Evolutionary conservation across 208 protist species (phyloP), one percentile per base, ranked within the genome.

Genomic region (Herpetomonas tarakana): DNA sequence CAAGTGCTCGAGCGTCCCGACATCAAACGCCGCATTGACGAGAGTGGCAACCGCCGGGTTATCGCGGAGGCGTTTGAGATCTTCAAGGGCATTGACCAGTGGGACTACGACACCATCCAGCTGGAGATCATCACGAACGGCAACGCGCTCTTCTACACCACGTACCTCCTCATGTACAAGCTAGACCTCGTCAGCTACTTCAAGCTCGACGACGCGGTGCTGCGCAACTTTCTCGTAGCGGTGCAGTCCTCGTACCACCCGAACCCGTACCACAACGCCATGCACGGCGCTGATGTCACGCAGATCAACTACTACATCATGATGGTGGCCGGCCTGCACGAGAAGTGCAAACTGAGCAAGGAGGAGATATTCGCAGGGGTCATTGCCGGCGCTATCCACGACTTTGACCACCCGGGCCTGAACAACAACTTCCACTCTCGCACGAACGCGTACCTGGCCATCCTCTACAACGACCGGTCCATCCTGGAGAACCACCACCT

Each of bases 401-500:
- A 99, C 83, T 91, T 96, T 67, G 94, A 98, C 60, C 98, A 99
- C 71, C 95, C 96, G 0, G 98, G 97, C 25, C 60, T 98, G 26
- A 98, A 98, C 77, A 98, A 98, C 74, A 93, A 91, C 65, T 99
- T 98, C 68, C 89, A 97, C 67, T 76, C 95, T n/a, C 92, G 91
- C 58, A 96, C 94, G 6, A 71, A 86, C 54, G 76, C 92, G 7
- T 86, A 88, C 57, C 72, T 98, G 26, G 94, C 96, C 30, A 84
- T 88, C n/a, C 71, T 96, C 6, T 97, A 97, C 76, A 97, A 97
- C 71, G 93, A 97, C 64, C 70, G 82, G 26, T 93, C 88, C 21
- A 96, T 98, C 24, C 71, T 98, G 39, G 97, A 98, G 53, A 98
- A 96, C 65, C 91, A 98, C 61, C 97, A 99, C 80, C 29, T 88